These are phyloP conservation scores for Fusarium lateritium DNA, from an alignment of 2,329 filamentous ascomycete genomes.

Conservation along the genomic window DNA sequence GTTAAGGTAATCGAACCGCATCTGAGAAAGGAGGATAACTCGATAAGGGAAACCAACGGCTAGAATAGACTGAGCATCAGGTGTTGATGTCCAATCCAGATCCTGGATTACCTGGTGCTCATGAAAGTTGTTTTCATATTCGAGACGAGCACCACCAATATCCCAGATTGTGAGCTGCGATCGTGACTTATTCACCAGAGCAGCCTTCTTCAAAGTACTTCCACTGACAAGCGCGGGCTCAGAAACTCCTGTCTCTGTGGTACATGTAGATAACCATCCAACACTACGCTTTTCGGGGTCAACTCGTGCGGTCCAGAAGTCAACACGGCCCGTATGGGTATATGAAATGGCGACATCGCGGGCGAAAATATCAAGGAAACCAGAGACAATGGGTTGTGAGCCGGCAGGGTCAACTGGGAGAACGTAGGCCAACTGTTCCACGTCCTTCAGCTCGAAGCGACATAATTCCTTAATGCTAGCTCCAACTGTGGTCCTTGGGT, in stretches of 20 bases:
- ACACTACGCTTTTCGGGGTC: constrained; percentile 71
- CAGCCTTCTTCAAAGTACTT: constrained; percentile 88
- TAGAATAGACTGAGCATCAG: constrained; percentile 88
- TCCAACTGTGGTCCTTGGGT: constrained; percentile 42
- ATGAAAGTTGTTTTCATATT: constrained; percentile 83
- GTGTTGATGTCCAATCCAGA: constrained; percentile 94
- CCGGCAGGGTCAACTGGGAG: constrained; percentile 91
- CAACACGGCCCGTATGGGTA: constrained; percentile 79
- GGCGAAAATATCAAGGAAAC: constrained; percentile 88
- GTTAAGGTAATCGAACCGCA: constrained; percentile 93
- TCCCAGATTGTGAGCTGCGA: constrained; percentile 93
- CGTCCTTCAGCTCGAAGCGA: constrained; percentile 75
- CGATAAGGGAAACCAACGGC: constrained; percentile 94
- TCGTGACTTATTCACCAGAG: constrained; percentile 80
- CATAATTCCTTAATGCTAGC: constrained; percentile 74
- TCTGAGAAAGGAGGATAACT: constrained; percentile 85
- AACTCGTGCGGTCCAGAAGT: constrained; percentile 88
- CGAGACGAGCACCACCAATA: constrained; percentile 82
- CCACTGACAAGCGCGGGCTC: constrained; percentile 85
- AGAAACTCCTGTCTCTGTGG: constrained; percentile 81
- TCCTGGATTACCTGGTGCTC: constrained; percentile 83
- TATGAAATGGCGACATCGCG: constrained; percentile 90
- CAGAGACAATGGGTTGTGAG: constrained; percentile 77
- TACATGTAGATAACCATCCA: constrained; percentile 87
- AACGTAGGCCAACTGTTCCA: constrained; percentile 74